Conservation (phyloP, 1,139 yeast species). For the Suhomyces taliae region DNA sequence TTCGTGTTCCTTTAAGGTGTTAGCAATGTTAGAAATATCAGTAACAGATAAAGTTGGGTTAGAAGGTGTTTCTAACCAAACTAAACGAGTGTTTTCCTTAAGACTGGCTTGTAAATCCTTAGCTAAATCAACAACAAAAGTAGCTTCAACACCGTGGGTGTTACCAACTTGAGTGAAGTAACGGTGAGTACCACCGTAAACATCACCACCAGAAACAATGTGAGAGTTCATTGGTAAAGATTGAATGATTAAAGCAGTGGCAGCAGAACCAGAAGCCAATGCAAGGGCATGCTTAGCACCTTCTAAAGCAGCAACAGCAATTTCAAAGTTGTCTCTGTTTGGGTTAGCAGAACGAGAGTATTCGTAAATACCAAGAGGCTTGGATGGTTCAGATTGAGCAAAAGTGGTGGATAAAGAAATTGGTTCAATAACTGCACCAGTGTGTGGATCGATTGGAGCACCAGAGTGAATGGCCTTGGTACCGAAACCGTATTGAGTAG, state of each 20-base stretch:
- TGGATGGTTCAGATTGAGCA: conserved; percentile 76
- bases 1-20: conserved; percentile 49
- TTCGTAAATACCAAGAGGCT: conserved; percentile 78
- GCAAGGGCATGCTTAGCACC: conserved; percentile 78
- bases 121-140: conserved; percentile 66
- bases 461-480: conserved; percentile 88
- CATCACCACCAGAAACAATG: conserved; percentile 81
- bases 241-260: conserved; percentile 78
- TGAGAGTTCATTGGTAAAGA: conserved; percentile 72
- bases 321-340: conserved; percentile 80
- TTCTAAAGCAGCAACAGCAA: conserved; percentile 79
- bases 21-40: conserved; percentile 63
- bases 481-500: conserved; percentile 51
- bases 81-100: conserved; percentile 65
- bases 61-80: conserved; percentile 89
- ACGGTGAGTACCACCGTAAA: conserved; percentile 92
- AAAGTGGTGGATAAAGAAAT: conserved; percentile 84
- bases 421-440: conserved; percentile 89
- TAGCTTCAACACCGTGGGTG: conserved; percentile 72
- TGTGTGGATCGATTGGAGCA: conserved; percentile 65
- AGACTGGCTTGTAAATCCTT: conserved; percentile 58
- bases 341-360: conserved; percentile 90
- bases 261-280: conserved; percentile 82
- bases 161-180: conserved; percentile 85
- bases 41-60: conserved; percentile 83